Conservation (phyloP, 2,329 filamentous ascomycete species). For the Chrysosporium queenslandicum region DNA sequence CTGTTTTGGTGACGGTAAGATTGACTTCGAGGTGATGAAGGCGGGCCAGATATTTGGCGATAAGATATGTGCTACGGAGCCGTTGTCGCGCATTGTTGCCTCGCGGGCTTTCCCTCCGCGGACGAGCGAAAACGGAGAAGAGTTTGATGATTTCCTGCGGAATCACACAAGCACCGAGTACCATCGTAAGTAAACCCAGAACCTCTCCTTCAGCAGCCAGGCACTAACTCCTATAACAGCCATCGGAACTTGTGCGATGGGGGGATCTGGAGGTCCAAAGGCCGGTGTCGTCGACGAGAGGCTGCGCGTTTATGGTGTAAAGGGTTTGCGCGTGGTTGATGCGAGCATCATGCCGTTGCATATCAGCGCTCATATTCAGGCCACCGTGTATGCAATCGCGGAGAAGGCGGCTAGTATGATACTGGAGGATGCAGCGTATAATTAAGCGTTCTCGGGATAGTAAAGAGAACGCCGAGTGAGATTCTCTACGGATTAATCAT, state of each 20-base stretch:
- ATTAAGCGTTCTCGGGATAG: too few species aligned
- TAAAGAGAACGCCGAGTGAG: too few species aligned
- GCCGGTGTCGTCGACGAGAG: constrained; percentile 20
- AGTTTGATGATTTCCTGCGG: constrained; percentile 31
- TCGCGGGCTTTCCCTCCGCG: constrained; percentile 25
- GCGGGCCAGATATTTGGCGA: constrained; percentile 34
- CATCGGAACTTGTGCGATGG: constrained; percentile 39
- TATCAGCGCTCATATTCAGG: constrained; percentile 26
- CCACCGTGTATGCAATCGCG: constrained; percentile 28
- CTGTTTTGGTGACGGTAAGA: constrained; percentile 36
- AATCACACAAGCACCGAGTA: constrained; percentile 30
- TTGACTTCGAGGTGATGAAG: constrained; percentile 39
- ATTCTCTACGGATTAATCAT: too few species aligned
- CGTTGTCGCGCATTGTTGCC: constrained; percentile 32
- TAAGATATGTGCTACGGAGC: constrained; percentile 32
- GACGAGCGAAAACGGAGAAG: not conserved
- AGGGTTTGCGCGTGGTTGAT: constrained; percentile 27
- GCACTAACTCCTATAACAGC: constrained; percentile 11
- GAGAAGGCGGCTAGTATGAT: constrained; percentile 24
- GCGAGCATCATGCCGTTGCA: constrained; percentile 28
- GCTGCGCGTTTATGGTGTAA: constrained; percentile 19
- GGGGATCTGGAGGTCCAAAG: constrained; percentile 18
- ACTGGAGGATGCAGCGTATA: constrained; percentile 7
- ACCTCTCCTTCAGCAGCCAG: not conserved
- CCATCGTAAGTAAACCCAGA: constrained; percentile 24